Conservation (phyloP, 2,329 filamentous ascomycete species). For the Cordyceps cicadae region DNA sequence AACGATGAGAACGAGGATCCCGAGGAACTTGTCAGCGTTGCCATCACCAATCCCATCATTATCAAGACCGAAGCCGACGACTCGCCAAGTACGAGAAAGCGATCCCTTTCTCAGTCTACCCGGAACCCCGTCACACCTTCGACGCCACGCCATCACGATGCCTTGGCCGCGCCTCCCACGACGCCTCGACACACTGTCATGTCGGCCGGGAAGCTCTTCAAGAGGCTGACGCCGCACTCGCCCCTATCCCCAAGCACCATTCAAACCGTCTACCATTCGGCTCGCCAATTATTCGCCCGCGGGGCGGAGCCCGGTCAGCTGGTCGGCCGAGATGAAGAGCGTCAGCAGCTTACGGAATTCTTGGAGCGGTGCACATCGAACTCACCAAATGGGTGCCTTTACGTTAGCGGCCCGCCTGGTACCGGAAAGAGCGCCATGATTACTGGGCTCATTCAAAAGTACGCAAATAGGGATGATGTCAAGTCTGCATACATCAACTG, state of each 20-base stretch:
- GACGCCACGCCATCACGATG: constrained; percentile 74
- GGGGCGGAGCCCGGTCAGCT: constrained; percentile 67
- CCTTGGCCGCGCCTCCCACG: constrained; percentile 58
- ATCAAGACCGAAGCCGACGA: constrained; percentile 36
- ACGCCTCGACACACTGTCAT: constrained; percentile 82
- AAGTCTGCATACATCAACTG: constrained; percentile 83
- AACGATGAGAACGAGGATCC: constrained; percentile 62
- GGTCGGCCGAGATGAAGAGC: constrained; percentile 66
- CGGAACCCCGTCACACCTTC: constrained; percentile 57
- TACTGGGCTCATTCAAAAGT: constrained; percentile 61
- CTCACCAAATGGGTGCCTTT: constrained; percentile 69
- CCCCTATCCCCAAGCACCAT: constrained; percentile 59
- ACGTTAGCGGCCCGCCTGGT: constrained; percentile 90
- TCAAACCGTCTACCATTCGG: constrained; percentile 76
- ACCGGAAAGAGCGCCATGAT: constrained; percentile 96
- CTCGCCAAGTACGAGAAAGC: constrained; percentile 20
- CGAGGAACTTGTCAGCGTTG: constrained; percentile 24
- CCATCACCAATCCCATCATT: constrained; percentile 23
- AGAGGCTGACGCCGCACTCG: constrained; percentile 70
- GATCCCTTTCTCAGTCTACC: constrained; percentile 24
- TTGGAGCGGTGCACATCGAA: constrained; percentile 54
- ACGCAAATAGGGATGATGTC: constrained; percentile 44
- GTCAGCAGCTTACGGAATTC: constrained; percentile 59
- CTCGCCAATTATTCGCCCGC: constrained; percentile 78
- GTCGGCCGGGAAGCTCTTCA: constrained; percentile 64